Base-by-base conservation (phyloP, 106 monocot species). In the Platanthera zijinensis region DNA sequence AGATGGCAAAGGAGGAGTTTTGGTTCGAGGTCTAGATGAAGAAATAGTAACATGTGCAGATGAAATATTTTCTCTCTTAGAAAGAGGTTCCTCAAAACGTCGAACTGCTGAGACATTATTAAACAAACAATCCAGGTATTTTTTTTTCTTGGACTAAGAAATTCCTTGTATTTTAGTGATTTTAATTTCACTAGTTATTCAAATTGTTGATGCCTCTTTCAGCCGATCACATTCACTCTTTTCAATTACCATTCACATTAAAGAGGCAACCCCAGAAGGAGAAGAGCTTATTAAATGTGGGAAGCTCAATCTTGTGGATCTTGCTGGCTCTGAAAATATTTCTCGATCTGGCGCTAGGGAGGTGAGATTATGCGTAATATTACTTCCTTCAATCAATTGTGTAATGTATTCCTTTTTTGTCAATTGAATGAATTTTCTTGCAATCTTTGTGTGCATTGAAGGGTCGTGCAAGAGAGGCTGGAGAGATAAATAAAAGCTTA, bases 261-360 rank as follows among this genome's bases (percentile, higher is more conserved):
- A 99, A 83, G 99, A 99, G 84, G 92, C 94, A 61, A 99, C 99
- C 15, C 99, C 99, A n/a, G 99, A 99, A 84, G 99, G 99, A 45
- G 99, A 94, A 80, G 99, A 99, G 61, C 88, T 99, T 14, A 94
- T 99, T 48, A 99, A 99, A 77, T 94, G 94, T 82, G 99, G 99
- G 48, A 99, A 99, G 74, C 73, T 99, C 73, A 99, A 99, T 78
- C 77, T 99, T 6, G 99, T 99, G 75, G 99, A 99, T 50, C 90
- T 99, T 79, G 99, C 99, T 39, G 99, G 99, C 5, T 99, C 99
- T 12, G 99, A 99, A 78, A 99, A 94, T 79, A 94, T 99, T 80
- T 92, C 88, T 74, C 99, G 99, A 6, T 94, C 99, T 53, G 99
- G 99, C 76, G 99, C 99, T 21, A 88, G 90, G 78, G 94, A 99